A percentile compares a stretch with the other conserved stretches of the same genome.
Evolutionary conservation across 352 stramenopile genomes (phyloP).

Genomic region (Pythium monospermum): DNA sequence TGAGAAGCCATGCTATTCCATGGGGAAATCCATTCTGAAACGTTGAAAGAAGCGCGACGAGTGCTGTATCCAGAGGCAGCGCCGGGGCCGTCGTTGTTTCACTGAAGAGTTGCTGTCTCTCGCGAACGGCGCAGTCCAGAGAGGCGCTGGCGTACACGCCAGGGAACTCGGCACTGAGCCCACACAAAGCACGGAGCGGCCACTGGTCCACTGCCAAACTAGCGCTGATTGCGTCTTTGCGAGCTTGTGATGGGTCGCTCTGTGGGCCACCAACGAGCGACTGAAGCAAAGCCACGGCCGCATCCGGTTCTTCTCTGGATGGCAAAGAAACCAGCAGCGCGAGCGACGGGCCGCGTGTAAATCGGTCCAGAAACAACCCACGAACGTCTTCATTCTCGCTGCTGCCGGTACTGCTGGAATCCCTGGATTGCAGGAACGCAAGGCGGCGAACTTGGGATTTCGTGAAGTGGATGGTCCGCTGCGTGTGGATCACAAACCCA

Average conservation of each 20-base stretch:
- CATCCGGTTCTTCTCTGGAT: slow-evolving; percentile 5
- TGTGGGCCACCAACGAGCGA: slow-evolving; percentile 45
- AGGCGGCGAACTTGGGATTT: slow-evolving; percentile 28
- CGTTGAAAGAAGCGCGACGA: slow-evolving; percentile 33
- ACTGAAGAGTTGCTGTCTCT: slow-evolving; percentile 71
- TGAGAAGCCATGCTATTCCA: slow-evolving; percentile 21
- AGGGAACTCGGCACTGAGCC: slow-evolving; percentile 53
- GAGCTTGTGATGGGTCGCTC: slow-evolving; percentile 39
- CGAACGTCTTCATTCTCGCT: slow-evolving; percentile 11
- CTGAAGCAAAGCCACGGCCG: slow-evolving; percentile 35
- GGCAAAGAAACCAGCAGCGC: slow-evolving; percentile 44
- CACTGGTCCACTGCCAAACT: slow-evolving; percentile 37
- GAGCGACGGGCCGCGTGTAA: slow-evolving; percentile 60
- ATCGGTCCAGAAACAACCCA: slow-evolving; percentile 36
- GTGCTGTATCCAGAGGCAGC: slow-evolving; percentile 27
- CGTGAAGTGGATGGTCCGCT: slow-evolving; percentile 30
- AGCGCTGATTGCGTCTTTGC: slow-evolving; percentile 34
- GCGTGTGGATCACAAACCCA: slow-evolving; percentile 52
- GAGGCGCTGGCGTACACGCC: slow-evolving; percentile 61
- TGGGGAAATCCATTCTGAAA: slow-evolving; percentile 28
- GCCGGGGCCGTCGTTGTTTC: slow-evolving; percentile 11
- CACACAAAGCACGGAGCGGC: slow-evolving; percentile 69
- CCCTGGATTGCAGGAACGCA: too few species aligned
- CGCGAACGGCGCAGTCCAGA: slow-evolving; percentile 44
- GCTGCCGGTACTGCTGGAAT: neutral